Evolutionary conservation across 345 rosid genomes (phyloP), one percentile per base, ranked within the genome.

Genomic region (Conringia planisiliqua): DNA sequence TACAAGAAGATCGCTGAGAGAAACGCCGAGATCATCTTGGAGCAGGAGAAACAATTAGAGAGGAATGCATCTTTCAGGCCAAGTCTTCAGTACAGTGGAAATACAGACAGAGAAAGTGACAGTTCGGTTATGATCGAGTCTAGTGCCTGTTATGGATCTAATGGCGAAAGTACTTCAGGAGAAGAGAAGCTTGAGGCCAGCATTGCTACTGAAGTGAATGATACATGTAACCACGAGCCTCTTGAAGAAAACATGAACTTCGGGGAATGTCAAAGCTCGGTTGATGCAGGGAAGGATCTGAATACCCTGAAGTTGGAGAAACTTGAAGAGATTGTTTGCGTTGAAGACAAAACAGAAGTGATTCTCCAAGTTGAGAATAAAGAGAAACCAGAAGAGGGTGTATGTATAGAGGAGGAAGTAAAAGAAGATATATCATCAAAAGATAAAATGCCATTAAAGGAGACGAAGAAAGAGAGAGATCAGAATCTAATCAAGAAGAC

Each of bases 1-100:
- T 90, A 92, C 87, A 92, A 86, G 82, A 92, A 86, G 81, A 86
- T 90, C 33, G 91, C 97, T 65, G 91, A 90, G 32, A 85, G 85
- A 74, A 87, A 88, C 80, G 88, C 97, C 8, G 93, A 89, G 74
- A 76, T 84, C 18, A 72, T 62, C 11, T 27, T 77, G 79, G 86
- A 83, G 62, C 86, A 85, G 77, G 88, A 87, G 81, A 86, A 84
- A 80, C 84, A 68, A 26, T 43, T 77, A 56, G 91, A 84, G 64
- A 72, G 66, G 39, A 78, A 78, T 17, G 26, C 69, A 32, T 52
- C 65, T 33, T 75, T 78, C 12, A 48, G 66, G 32, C 68, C 79
- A 18, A 64, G 29, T 42, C 61, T 56, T 64, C 47, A 55, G 38
- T n/a, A 32, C 57, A 24, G 20, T 3, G 39, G 16, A 10, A 32